Percentiles rank a stretch among this genome's conserved stretches.
Evolutionary conservation across 2,329 filamentous ascomycete species (phyloP).

Genomic region (Talaromyces marneffei): DNA sequence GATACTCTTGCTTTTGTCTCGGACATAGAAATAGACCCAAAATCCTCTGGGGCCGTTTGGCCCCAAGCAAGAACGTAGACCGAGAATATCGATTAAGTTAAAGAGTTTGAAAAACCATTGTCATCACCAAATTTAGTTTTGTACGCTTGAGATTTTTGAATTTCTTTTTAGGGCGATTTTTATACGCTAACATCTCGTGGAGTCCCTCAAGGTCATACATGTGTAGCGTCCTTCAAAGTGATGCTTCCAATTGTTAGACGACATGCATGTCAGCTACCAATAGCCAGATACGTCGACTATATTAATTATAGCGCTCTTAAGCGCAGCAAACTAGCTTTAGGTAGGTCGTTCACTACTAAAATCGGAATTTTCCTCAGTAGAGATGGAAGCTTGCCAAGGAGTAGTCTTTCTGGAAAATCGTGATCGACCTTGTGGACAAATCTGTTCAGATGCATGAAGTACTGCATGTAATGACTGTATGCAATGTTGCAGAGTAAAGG

Average conservation of each 20-base stretch:
- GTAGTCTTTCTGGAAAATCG: background rate
- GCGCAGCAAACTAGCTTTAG: background rate
- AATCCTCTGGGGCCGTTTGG: background rate
- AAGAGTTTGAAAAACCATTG: background rate
- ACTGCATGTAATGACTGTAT: background rate
- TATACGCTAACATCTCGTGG: background rate
- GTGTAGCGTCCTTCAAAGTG: slow-evolving; percentile 9
- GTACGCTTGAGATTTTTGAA: background rate
- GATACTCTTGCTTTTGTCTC: background rate
- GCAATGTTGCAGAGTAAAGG: background rate
- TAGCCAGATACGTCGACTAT: background rate
- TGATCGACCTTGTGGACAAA: background rate
- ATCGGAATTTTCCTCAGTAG: background rate
- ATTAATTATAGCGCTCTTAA: background rate
- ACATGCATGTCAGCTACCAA: slow-evolving; percentile 13
- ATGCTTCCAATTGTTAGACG: slow-evolving; percentile 14
- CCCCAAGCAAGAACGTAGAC: background rate
- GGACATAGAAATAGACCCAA: background rate
- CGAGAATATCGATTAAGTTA: background rate
- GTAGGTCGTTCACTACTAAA: background rate
- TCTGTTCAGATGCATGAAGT: background rate
- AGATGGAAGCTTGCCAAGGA: background rate
- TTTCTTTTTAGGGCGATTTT: background rate
- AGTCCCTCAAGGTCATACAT: background rate
- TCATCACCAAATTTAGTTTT: background rate